Evolutionary conservation across 2,329 filamentous ascomycete species (phyloP), one percentile per base, ranked within the genome.

Genomic region (Orbilia oligospora): DNA sequence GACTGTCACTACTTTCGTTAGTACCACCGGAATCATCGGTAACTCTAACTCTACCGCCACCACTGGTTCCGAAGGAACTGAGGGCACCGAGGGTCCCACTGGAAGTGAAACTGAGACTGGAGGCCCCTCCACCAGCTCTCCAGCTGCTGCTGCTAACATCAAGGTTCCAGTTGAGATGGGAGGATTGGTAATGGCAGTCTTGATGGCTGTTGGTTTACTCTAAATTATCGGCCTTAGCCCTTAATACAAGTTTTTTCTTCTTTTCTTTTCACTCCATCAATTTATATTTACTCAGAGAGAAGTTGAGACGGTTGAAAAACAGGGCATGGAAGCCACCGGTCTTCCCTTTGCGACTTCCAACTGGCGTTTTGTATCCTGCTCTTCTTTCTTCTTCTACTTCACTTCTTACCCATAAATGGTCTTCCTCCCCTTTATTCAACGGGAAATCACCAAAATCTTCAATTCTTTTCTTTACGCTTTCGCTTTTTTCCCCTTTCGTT

Each of bases 161-260:
- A 78, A 72, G 63, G 66, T 71, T 36, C 66, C 72, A 3, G 63
- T 71, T 22, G 51, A 68, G 41, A 72, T 78, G 68, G 75, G 75
- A 68, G 68, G 68, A 5, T 55, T 71, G 24, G 68, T 78, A 12
- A 18, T 78, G 41, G 75, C 68, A 2, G 36, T 68, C 27, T 56
- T 78, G 44, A 46, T 78, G 49, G 68, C 68, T 24, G 18, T 78
- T 30, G 75, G 75, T 8, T 41, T 78, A 36, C 63, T 78, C 27
- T 78, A 41, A 68, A 61, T 61, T 44, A 41, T 44, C 4, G 1
- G n/a, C 1, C 20, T 9, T 5, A n/a, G 1, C 18, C 10, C 27
- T 33, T 22, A 18, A 2, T 56, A 30, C 6, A n/a, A n/a, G n/a
- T 30, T 30, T 30, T 30, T 30, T 30, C 6, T 30, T 6, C 2